Evolutionary conservation across 148 eudicot genomes (phyloP), one percentile per base, ranked within the genome.

Genomic region (Vaccinium darrowii): DNA sequence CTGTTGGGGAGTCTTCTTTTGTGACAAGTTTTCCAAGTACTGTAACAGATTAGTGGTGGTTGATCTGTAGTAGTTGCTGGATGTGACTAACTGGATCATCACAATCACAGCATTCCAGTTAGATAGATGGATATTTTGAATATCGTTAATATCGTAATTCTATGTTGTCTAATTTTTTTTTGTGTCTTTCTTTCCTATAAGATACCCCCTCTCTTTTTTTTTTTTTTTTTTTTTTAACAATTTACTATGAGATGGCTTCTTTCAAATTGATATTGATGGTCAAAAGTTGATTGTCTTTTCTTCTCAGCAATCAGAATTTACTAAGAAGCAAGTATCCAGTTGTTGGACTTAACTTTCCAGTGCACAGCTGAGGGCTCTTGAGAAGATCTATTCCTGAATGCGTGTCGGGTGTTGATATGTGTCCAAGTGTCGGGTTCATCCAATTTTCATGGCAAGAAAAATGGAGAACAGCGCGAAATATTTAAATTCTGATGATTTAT

Each of bases 1-100:
- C 51, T 62, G 13, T 76, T 80, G 82, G 33, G 27, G 67, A 57
- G 53, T 52, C 25, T 7, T 50, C 10, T 53, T 36, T 72, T 73
- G n/a, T 58, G 10, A 1, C 63, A 52, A 5, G 33, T 53, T 10
- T 73, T 72, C 39, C 67, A 39, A 83, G 63, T 33, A 19, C 85
- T 82, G 76, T 86, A 77, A 82, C 82, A 67, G 78, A 27, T 62
- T 10, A 47, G 72, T 21, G 36, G 52, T n/a, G 53, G 76, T 23
- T 50, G 73, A 67, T 67, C 23, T 23, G 71, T 63, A 7, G 71
- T 25, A 25, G 73, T n/a, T 10, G 54, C 43, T 65, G 86, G 84
- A 84, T 78, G 76, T 65, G 87, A 85, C 87, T 54, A 85, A 56
- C 72, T 85, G 81, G 36, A 33, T 33, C 36, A 1, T 33, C 36